Evolutionary conservation across 345 rosid genomes (phyloP).

Genomic region (Draba incana): DNA sequence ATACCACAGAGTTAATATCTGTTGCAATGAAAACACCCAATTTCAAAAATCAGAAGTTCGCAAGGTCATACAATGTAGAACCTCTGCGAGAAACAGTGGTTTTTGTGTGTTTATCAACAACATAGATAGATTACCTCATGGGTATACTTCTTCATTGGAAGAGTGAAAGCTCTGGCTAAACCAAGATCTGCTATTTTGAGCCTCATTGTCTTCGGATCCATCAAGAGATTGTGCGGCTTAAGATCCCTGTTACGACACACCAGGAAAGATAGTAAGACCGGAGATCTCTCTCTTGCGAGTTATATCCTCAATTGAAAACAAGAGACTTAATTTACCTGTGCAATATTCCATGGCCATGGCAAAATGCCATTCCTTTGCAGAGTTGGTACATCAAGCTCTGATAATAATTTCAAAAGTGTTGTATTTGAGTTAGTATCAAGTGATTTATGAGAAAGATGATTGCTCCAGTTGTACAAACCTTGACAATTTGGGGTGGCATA

Average conservation of each 20-base stretch:
- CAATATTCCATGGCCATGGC: constrained; percentile 93
- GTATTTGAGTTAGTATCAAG: background rate
- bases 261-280: background rate
- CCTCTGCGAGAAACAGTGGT: background rate
- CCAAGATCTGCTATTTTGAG: constrained; percentile 99
- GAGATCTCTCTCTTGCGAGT: background rate
- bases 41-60: background rate
- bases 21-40: constrained; percentile 10
- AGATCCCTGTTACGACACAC: constrained; percentile 65
- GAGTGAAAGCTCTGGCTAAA: constrained; percentile 85
- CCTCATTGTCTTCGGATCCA: constrained; percentile 82
- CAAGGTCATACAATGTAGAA: background rate
- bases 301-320: no score
- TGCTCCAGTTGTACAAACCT: constrained; percentile 46
- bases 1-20: constrained; percentile 96
- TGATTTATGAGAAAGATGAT: background rate
- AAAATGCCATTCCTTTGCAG: constrained; percentile 92
- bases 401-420: background rate
- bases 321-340: constrained; percentile 64
- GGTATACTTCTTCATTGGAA: constrained; percentile 92
- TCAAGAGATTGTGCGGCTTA: constrained; percentile 95
- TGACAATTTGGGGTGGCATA: constrained; percentile 55
- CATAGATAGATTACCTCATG: constrained; percentile 65
- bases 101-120: background rate
- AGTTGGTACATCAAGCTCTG: constrained; percentile 98